Base-by-base conservation (phyloP, 2,329 filamentous ascomycete genomes). In the Rutstroemia sp. region DNA sequence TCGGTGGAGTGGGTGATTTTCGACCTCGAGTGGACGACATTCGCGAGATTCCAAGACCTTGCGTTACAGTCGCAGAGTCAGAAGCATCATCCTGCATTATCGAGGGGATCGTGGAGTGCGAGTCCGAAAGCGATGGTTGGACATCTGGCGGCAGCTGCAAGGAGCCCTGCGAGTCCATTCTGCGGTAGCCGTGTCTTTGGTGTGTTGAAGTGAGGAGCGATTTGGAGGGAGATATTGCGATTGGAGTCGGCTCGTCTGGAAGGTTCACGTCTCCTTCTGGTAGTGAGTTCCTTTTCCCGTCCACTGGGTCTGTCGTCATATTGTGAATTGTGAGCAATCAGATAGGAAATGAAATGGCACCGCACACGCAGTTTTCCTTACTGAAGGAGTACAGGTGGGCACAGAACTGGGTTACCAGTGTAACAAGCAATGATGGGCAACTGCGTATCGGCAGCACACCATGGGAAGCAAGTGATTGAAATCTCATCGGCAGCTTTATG, bases 101-200 rank as follows among this genome's bases (percentile, higher is more conserved):
- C 6, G 27, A 40, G 9, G 52, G 45, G 19, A 42, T 49, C 23
- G 27, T 19, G 10, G 42, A 54, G n/a, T 53, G 25, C 3, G 30
- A 16, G 27, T 21, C 9, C n/a, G 12, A 10, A 25, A 30, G 16
- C 17, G 21, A 21, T 19, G 21, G n/a, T 39, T 54, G 19, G 30
- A 27, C 2, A 21, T 49, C 10, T 54, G 52, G 44, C 5, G 52
- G 48, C 10, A 54, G 48, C 12, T 30, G 52, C 19, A 49, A 44
- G 1, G 52, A 48, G 30, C 52, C 45, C 48, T 54, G 52, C 17
- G 52, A 54, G 19, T 54, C 52, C 45, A 54, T 48, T 42, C 44
- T 54, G 30, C 44, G 52, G 40, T 54, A 54, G 17, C 36, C 52
- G 30, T 48, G 44, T 48, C 45, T 30, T 49, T 49, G 52, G 40